phyloP scores from a whole-genome alignment of 176 grass and related monocot genomes.

The Calamus simplicifolius region DNA sequence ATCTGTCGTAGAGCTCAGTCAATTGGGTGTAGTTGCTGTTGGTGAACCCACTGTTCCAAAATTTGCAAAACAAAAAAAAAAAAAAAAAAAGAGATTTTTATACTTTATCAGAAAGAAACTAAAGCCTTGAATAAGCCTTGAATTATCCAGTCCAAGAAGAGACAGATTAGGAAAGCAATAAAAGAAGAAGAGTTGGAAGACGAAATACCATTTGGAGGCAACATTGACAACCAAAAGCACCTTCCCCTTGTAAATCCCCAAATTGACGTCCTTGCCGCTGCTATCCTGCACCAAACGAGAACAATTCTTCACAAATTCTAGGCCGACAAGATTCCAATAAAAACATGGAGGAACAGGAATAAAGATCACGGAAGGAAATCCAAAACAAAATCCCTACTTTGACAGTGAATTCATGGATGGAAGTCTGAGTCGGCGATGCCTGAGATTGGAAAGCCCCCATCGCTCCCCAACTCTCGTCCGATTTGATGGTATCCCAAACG shows the following conservation, averaged over 20 bases:
- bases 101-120: too few relatives aligned
- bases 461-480: constrained; percentile 2
- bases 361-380: too few relatives aligned
- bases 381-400: constrained; percentile 29
- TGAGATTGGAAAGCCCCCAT: constrained; percentile 59
- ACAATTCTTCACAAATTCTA: neutral
- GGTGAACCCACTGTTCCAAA: constrained; percentile 63
- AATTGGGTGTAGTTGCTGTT: constrained; percentile 83
- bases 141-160: too few relatives aligned
- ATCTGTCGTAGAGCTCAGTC: constrained; percentile 76
- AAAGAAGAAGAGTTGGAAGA: neutral
- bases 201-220: constrained; percentile 79
- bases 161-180: too few relatives aligned
- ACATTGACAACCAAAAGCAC: constrained; percentile 91
- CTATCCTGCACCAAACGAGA: constrained; percentile 42
- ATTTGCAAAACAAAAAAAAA: neutral
- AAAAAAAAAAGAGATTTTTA: neutral
- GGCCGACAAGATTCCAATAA: too few relatives aligned
- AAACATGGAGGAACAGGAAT: too few relatives aligned
- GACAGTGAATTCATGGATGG: constrained; percentile 85
- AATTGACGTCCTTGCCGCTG: constrained; percentile 60
- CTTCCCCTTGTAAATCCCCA: constrained; percentile 80
- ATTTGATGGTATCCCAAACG: too few relatives aligned
- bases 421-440: constrained; percentile 31
- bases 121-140: too few relatives aligned